phyloP scores from a whole-genome alignment of 75 land plant genomes.

The Azolla pinnata region DNA sequence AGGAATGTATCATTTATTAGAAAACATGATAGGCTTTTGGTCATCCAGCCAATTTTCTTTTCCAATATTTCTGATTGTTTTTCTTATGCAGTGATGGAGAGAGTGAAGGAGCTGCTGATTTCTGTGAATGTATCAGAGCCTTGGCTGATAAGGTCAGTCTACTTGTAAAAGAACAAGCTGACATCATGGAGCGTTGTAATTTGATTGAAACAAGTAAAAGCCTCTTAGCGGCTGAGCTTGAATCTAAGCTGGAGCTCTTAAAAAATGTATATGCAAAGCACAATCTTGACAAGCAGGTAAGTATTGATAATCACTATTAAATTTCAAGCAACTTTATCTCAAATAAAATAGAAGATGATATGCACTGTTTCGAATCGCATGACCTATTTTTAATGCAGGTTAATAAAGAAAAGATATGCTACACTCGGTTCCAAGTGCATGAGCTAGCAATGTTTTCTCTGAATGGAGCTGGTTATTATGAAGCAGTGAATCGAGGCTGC shows the following conservation, averaged over 20 bases:
- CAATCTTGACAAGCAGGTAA: conserved; percentile 87
- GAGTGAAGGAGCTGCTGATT: conserved; percentile 55
- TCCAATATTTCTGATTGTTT: too few relatives aligned
- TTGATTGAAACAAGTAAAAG: conserved; percentile 54
- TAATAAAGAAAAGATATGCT: conserved; percentile 86
- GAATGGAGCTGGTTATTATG: conserved; percentile 73
- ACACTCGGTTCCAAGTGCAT: conserved; percentile 79
- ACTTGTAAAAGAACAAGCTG: conserved; percentile 53
- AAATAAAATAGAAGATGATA: too few relatives aligned
- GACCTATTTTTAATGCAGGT: conserved; percentile 33
- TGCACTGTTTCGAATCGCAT: not conserved
- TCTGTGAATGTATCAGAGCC: conserved; percentile 54
- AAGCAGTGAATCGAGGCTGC: conserved; percentile 79
- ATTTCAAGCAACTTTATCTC: too few relatives aligned
- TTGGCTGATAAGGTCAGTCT: conserved; percentile 69
- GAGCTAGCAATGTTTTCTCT: conserved; percentile 92
- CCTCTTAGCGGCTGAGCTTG: conserved; percentile 55
- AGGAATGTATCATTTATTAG: too few relatives aligned
- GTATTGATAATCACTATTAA: not conserved
- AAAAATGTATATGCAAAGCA: conserved; percentile 71
- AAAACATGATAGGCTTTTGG: too few relatives aligned
- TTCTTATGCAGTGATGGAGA: conserved; percentile 18
- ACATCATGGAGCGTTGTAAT: conserved; percentile 52
- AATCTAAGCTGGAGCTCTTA: conserved; percentile 60
- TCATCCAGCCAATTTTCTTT: too few relatives aligned